These are phyloP conservation scores for Solanum piurae DNA, from an alignment of 257 asterid genomes.

Conservation along the genomic window DNA sequence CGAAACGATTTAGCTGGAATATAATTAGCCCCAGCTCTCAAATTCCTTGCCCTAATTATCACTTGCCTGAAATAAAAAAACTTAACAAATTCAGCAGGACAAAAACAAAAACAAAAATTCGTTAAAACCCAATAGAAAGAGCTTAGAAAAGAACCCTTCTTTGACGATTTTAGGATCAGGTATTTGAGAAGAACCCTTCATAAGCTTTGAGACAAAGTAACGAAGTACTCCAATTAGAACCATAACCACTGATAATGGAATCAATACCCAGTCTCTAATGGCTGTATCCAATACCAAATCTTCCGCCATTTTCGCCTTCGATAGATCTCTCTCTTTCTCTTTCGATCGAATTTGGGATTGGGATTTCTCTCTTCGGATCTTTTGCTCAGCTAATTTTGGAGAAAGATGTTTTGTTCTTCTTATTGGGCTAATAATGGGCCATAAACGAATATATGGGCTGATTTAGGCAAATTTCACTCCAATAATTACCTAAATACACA, in stretches of 20 bases:
- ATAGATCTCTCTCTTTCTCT: not conserved
- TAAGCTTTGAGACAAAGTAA: slow-evolving; percentile 84
- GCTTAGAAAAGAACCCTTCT: slow-evolving; percentile 55
- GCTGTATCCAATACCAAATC: slow-evolving; percentile 94
- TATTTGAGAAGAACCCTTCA: slow-evolving; percentile 62
- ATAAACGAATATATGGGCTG: not conserved
- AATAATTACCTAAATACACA: too few relatives aligned
- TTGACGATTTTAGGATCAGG: slow-evolving; percentile 85
- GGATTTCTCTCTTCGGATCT: not conserved
- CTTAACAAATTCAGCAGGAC: not conserved
- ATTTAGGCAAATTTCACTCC: not conserved
- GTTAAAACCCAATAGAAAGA: not conserved
- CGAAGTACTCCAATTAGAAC: slow-evolving; percentile 93
- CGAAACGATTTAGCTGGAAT: slow-evolving; percentile 92
- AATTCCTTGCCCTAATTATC: slow-evolving; percentile 88
- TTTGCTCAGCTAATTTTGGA: not conserved
- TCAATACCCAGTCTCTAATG: slow-evolving; percentile 93
- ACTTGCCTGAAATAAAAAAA: slow-evolving; percentile 45
- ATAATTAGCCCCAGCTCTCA: slow-evolving; percentile 85
- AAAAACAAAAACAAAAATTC: not conserved
- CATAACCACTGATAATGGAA: slow-evolving; percentile 66
- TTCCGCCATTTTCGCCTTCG: slow-evolving; percentile 53
- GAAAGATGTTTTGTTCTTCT: not conserved
- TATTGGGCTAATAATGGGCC: not conserved
- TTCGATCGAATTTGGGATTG: not conserved